These are phyloP conservation scores for Chlorella sp. DNA, from an alignment of 139 green algal species.

Conservation along the genomic window DNA sequence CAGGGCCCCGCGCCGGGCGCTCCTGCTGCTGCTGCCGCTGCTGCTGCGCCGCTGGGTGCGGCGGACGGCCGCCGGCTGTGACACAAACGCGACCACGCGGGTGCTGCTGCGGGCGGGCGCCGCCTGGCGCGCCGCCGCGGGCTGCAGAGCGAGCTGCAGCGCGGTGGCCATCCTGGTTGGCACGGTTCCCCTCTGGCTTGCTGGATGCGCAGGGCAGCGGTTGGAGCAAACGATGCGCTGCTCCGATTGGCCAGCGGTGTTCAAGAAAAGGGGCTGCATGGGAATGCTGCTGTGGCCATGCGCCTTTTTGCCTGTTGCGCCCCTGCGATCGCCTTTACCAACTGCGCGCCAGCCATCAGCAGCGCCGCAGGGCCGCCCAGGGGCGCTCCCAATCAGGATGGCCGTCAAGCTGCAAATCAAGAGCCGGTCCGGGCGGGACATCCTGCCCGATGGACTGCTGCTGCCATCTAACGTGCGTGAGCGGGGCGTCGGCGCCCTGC, in stretches of 20 bases:
- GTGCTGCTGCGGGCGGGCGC: neutral
- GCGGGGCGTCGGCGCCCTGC: neutral
- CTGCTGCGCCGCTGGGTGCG: neutral
- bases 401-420: conserved; percentile 38
- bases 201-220: no score
- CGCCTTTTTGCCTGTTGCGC: no score
- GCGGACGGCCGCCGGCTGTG: neutral
- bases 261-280: no score
- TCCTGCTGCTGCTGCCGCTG: neutral
- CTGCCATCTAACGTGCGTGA: conserved; percentile 11
- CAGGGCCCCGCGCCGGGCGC: neutral
- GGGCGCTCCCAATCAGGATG: no score
- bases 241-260: no score
- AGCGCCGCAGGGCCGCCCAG: no score
- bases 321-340: no score
- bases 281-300: no score
- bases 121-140: neutral
- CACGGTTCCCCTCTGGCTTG: no score
- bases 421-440: conserved; percentile 17
- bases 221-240: no score
- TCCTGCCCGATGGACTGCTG: conserved; percentile 41
- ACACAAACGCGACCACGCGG: neutral
- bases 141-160: neutral
- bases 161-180: neutral
- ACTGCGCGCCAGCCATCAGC: no score